Evolutionary conservation across 1,284 basidiomycete species (phyloP).

Genomic region (Ceratobasidium sp.): DNA sequence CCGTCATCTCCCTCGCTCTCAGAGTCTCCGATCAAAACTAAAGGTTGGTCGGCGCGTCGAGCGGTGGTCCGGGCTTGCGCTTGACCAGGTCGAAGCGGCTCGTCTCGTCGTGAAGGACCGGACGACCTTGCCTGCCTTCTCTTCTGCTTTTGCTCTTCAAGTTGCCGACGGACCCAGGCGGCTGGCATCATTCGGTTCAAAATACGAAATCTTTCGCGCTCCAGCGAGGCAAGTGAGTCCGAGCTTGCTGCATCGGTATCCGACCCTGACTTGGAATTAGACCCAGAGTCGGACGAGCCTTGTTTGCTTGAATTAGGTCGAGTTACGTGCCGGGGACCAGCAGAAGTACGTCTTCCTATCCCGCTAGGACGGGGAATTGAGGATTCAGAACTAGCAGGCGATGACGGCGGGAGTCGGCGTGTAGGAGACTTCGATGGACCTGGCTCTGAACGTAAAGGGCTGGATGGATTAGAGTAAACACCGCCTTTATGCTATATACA

Average conservation of each 20-base stretch:
- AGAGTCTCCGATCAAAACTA: conserved; percentile 32
- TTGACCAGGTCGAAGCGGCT: conserved; percentile 10
- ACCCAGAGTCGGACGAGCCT: neutral
- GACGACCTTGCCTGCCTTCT: neutral
- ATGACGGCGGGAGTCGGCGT: neutral
- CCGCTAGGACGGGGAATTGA: neutral
- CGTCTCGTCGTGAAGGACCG: neutral
- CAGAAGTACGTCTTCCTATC: neutral
- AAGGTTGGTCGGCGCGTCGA: neutral
- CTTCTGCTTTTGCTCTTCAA: conserved; percentile 18
- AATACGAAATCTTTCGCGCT: conserved; percentile 35
- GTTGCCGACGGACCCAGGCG: conserved; percentile 31
- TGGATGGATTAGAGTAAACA: no score
- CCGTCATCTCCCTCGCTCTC: conserved; percentile 25
- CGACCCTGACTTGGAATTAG: neutral
- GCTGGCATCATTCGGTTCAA: conserved; percentile 37
- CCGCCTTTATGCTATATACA: no score
- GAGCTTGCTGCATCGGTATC: conserved; percentile 15
- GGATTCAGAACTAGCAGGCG: neutral
- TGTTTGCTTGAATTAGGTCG: neutral
- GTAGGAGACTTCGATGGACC: neutral
- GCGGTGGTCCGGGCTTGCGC: neutral
- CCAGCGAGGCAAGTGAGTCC: conserved; percentile 1
- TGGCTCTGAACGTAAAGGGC: neutral
- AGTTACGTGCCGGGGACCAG: no score